Conservation (phyloP, 306 rosid species). For the Clitoria ternatea region DNA sequence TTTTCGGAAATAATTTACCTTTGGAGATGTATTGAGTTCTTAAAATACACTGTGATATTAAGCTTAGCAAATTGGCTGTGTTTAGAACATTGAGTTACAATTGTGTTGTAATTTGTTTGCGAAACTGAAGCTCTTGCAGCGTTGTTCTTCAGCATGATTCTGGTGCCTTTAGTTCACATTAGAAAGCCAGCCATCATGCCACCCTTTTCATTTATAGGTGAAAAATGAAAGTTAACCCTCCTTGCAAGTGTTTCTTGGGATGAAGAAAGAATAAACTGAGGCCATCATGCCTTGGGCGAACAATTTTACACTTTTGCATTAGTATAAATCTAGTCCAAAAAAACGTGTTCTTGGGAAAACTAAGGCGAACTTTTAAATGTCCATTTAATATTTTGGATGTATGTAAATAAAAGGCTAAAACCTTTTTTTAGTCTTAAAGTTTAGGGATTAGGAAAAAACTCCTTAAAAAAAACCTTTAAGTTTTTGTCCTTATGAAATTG, state of each 20-base stretch:
- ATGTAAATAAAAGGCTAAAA: too few relatives aligned
- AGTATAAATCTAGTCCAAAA: too few relatives aligned
- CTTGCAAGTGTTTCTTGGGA: background rate
- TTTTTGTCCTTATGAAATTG: too few relatives aligned
- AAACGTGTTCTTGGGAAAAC: too few relatives aligned
- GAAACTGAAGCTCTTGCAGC: conserved; percentile 5
- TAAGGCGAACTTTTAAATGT: too few relatives aligned
- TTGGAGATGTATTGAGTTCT: conserved; percentile 14
- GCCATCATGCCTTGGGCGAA: too few relatives aligned
- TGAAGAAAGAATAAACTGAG: background rate
- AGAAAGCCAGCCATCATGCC: background rate
- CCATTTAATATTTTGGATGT: too few relatives aligned
- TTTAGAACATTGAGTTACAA: background rate
- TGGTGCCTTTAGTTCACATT: background rate
- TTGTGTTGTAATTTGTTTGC: conserved; percentile 10
- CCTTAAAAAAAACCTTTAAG: too few relatives aligned
- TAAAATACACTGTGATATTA: conserved; percentile 22
- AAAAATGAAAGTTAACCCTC: background rate
- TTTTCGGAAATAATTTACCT: background rate
- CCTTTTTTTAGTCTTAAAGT: too few relatives aligned
- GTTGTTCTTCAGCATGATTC: background rate
- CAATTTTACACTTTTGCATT: too few relatives aligned
- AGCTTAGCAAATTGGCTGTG: conserved; percentile 24
- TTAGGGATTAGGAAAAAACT: too few relatives aligned
- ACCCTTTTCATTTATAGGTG: background rate